Conservation (phyloP, 768 basidiomycete species). For the Gloeostereum incarnatum region DNA sequence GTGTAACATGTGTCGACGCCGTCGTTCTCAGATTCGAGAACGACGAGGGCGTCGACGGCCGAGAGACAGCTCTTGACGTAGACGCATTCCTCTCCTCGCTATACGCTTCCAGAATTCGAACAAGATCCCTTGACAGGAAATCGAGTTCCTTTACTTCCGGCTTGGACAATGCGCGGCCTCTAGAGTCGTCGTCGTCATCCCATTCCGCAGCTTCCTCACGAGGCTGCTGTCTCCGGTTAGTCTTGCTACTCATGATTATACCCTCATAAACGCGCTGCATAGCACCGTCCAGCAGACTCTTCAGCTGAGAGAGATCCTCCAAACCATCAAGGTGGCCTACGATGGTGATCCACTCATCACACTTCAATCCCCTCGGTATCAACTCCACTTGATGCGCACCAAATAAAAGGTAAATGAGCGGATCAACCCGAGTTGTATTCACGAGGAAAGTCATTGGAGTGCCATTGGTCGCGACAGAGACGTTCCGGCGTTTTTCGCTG, state of each 20-base stretch:
- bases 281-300: slow-evolving; percentile 69
- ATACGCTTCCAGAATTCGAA: slow-evolving; percentile 63
- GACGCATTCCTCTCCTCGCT: slow-evolving; percentile 51
- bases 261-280: slow-evolving; percentile 91
- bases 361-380: slow-evolving; percentile 66
- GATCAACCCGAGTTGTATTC: slow-evolving; percentile 78
- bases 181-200: slow-evolving; percentile 40
- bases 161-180: slow-evolving; percentile 46
- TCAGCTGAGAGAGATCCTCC: slow-evolving; percentile 78
- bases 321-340: slow-evolving; percentile 63
- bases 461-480: slow-evolving; percentile 33
- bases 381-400: slow-evolving; percentile 76
- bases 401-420: slow-evolving; percentile 84
- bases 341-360: slow-evolving; percentile 87
- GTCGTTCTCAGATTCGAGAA: slow-evolving; percentile 29
- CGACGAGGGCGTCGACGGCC: slow-evolving; percentile 58
- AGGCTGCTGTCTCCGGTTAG: slow-evolving; percentile 25
- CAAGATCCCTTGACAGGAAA: slow-evolving; percentile 62
- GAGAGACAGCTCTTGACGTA: slow-evolving; percentile 53
- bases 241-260: slow-evolving; percentile 47
- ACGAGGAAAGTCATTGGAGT: slow-evolving; percentile 61
- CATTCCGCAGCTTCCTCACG: slow-evolving; percentile 50
- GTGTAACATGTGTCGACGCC: slow-evolving; percentile 2
- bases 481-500: slow-evolving; percentile 75
- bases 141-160: slow-evolving; percentile 73